Conservation (phyloP, 495 filamentous ascomycete species). For the Tirmania nivea region DNA sequence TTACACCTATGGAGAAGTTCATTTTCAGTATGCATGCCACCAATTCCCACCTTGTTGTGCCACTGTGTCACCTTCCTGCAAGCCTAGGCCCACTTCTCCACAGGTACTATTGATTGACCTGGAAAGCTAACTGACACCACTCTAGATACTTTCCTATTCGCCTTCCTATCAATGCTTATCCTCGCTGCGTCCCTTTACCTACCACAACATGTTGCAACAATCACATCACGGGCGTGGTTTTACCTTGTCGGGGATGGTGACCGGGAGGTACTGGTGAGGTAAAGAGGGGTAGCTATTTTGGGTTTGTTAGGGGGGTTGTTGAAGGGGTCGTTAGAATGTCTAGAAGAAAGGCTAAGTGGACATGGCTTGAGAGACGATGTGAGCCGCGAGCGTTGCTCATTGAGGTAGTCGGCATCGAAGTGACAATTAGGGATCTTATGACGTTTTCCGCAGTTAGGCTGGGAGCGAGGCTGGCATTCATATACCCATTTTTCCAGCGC, state of each 20-base stretch:
- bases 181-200: constrained; percentile 78
- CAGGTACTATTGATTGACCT: background rate
- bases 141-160: constrained; percentile 73
- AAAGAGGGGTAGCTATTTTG: background rate
- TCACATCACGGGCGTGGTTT: constrained; percentile 71
- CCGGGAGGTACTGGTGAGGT: background rate
- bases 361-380: too few relatives aligned
- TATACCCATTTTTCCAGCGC: too few relatives aligned
- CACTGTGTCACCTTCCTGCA: too few relatives aligned
- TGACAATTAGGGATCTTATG: too few relatives aligned
- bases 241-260: constrained; percentile 47
- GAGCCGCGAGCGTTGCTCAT: too few relatives aligned
- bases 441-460: too few relatives aligned
- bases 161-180: constrained; percentile 62
- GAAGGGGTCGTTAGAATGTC: too few relatives aligned
- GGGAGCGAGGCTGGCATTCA: too few relatives aligned
- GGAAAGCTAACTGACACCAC: background rate
- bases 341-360: too few relatives aligned
- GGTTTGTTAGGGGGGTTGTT: too few relatives aligned
- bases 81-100: background rate
- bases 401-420: too few relatives aligned
- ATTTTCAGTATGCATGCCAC: constrained; percentile 51
- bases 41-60: background rate
- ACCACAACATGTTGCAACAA: constrained; percentile 60
- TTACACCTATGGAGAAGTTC: constrained; percentile 63